These are phyloP conservation scores for Cicer yamashitae DNA, from an alignment of 306 rosid genomes.

Conservation along the genomic window DNA sequence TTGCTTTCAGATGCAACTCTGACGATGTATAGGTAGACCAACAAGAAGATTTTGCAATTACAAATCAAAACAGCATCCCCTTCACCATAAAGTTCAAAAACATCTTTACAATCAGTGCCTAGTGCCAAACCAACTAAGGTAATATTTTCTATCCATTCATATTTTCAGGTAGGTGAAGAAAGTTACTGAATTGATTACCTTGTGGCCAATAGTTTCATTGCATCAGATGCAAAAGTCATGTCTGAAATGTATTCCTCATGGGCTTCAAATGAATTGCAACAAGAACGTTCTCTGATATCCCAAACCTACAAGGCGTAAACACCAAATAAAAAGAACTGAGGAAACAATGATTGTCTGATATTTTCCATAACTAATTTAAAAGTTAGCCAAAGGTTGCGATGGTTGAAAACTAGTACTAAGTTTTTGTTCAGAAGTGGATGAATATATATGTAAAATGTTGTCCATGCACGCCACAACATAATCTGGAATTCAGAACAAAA, in stretches of 20 bases:
- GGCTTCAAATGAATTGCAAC: conserved; percentile 72
- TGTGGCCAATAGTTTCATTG: conserved; percentile 79
- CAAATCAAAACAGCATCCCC: background rate
- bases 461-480: conserved; percentile 2
- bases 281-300: conserved; percentile 88
- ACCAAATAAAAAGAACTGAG: conserved; percentile 32
- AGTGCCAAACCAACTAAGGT: background rate
- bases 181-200: conserved; percentile 56
- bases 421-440: conserved; percentile 2
- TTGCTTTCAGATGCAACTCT: conserved; percentile 20
- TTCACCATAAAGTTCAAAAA: conserved; percentile 14
- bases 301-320: conserved; percentile 62
- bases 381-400: conserved; percentile 1
- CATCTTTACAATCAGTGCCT: conserved; percentile 15
- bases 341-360: background rate
- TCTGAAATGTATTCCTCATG: conserved; percentile 87
- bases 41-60: background rate
- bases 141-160: background rate
- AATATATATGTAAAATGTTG: conserved; percentile 2
- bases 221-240: conserved; percentile 77
- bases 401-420: conserved; percentile 11
- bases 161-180: conserved; percentile 27
- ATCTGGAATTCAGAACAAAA: conserved; percentile 26
- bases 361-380: conserved; percentile 14
- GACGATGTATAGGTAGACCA: background rate